Percentiles rank a stretch among this genome's conserved stretches.
These are phyloP conservation scores for Yamadazyma insecticola DNA, from an alignment of 805 yeast genomes.

Conservation along the genomic window DNA sequence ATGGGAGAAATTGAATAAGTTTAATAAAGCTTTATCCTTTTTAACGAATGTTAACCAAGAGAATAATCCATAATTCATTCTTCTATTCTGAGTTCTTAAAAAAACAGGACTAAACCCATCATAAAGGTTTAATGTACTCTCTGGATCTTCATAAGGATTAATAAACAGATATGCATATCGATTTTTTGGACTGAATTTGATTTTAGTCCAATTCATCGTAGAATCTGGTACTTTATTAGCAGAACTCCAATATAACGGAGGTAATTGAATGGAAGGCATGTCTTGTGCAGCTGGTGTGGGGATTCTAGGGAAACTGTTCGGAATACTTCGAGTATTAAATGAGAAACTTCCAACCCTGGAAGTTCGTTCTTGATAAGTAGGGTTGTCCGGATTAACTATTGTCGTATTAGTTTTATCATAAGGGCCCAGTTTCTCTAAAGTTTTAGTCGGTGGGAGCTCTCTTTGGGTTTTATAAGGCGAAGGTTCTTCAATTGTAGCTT, in stretches of 20 bases:
- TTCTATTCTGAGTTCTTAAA: constrained; percentile 30
- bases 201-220: not conserved
- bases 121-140: constrained; percentile 39
- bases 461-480: not conserved
- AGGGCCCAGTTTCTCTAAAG: too few relatives aligned
- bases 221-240: too few relatives aligned
- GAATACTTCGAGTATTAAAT: constrained; percentile 5
- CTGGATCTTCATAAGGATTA: constrained; percentile 18
- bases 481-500: constrained; percentile 19
- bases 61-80: constrained; percentile 49
- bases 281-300: not conserved
- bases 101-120: constrained; percentile 41
- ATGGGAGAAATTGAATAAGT: too few relatives aligned
- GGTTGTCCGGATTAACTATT: too few relatives aligned
- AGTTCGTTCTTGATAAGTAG: too few relatives aligned
- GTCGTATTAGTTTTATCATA: too few relatives aligned
- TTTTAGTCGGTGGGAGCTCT: too few relatives aligned
- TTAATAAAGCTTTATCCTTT: constrained; percentile 33
- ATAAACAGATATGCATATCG: constrained; percentile 14
- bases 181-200: not conserved
- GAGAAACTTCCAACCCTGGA: constrained; percentile 3
- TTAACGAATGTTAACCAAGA: constrained; percentile 45
- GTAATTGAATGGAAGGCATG: constrained; percentile 6
- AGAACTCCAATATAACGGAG: constrained; percentile 10
- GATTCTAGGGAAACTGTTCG: constrained; percentile 31